phyloP scores from a whole-genome alignment of 1,139 yeast species.

The Zygosaccharomyces sapae region DNA sequence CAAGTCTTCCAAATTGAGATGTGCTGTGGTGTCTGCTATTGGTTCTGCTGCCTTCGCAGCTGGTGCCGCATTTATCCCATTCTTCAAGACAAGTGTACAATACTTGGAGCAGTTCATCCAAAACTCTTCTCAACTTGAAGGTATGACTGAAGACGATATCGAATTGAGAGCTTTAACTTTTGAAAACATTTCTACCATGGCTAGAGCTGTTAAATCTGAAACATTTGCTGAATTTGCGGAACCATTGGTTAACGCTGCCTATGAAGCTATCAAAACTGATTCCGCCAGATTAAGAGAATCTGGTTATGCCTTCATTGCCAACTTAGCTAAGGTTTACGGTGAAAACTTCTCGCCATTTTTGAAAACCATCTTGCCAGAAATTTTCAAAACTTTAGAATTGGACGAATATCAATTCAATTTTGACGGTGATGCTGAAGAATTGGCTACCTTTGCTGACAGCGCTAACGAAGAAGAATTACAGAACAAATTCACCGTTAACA shows the following conservation, averaged over 20 bases:
- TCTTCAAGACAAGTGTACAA: conserved; percentile 74
- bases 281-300: conserved; percentile 88
- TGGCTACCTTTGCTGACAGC: conserved; percentile 35
- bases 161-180: conserved; percentile 87
- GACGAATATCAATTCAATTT: conserved; percentile 59
- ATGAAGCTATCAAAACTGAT: conserved; percentile 69
- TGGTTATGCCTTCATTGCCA: conserved; percentile 90
- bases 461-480: conserved; percentile 52
- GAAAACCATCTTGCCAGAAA: conserved; percentile 75
- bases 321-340: conserved; percentile 93
- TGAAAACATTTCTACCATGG: conserved; percentile 92
- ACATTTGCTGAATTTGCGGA: conserved; percentile 80
- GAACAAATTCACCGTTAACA: conserved; percentile 76
- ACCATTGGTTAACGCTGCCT: conserved; percentile 86
- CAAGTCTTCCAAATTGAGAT: conserved; percentile 62
- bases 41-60: conserved; percentile 97
- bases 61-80: conserved; percentile 83
- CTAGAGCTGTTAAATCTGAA: conserved; percentile 93
- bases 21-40: conserved; percentile 90
- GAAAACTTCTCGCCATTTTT: conserved; percentile 84
- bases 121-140: conserved; percentile 61
- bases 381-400: conserved; percentile 78
- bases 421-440: conserved; percentile 42
- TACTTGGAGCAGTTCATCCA: conserved; percentile 76
- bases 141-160: conserved; percentile 71